Evolutionary conservation across 1,284 basidiomycete genomes (phyloP).

Genomic region (Trichosporon faecale): DNA sequence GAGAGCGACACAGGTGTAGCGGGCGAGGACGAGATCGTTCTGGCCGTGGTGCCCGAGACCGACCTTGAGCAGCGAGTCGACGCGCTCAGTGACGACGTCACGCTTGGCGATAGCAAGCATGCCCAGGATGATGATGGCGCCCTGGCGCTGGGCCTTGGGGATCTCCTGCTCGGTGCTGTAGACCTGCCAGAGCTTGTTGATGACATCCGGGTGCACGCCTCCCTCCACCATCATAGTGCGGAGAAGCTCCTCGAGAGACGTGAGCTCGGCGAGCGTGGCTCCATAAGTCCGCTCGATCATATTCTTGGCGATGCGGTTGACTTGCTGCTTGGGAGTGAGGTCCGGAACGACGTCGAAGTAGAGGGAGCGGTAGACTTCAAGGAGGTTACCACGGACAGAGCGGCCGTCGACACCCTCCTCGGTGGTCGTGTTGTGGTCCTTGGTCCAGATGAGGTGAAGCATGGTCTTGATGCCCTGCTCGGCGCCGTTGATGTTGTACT

Average conservation of each 20-base stretch:
- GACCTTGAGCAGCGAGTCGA: constrained; percentile 79
- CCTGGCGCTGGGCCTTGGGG: constrained; percentile 78
- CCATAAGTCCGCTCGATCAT: constrained; percentile 94
- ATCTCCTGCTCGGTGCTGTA: constrained; percentile 76
- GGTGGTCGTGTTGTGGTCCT: constrained; percentile 81
- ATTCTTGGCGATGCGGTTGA: constrained; percentile 94
- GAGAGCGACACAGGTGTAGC: constrained; percentile 90
- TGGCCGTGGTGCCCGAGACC: constrained; percentile 85
- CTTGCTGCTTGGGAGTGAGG: constrained; percentile 74
- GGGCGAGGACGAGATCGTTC: constrained; percentile 82
- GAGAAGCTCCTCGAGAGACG: constrained; percentile 94
- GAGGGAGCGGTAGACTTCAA: constrained; percentile 83
- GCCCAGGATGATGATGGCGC: constrained; percentile 89
- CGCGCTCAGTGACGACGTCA: constrained; percentile 78
- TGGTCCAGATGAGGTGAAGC: constrained; percentile 96
- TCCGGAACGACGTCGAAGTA: constrained; percentile 77
- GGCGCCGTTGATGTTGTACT: constrained; percentile 76
- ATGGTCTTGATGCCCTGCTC: constrained; percentile 84
- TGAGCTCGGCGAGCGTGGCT: constrained; percentile 90
- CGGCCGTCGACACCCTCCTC: constrained; percentile 73
- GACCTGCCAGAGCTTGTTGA: constrained; percentile 90
- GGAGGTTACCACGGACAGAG: constrained; percentile 77
- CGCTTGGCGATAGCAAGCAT: constrained; percentile 89
- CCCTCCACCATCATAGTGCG: constrained; percentile 80
- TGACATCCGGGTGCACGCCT: constrained; percentile 77